Percentiles rank a stretch among this genome's conserved stretches.
phyloP scores from a whole-genome alignment of 441 rosid species.

The Aquilaria agallochum region DNA sequence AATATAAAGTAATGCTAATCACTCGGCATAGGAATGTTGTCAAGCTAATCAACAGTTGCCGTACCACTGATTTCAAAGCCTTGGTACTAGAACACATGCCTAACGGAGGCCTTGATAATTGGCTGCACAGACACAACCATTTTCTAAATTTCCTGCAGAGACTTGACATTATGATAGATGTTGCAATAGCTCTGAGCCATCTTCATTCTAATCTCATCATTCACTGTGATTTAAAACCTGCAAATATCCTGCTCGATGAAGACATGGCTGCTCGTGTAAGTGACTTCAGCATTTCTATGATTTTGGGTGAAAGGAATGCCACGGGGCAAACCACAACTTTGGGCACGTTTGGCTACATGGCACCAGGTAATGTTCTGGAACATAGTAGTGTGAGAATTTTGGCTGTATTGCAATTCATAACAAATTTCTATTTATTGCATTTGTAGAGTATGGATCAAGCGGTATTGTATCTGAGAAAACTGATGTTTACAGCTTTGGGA shows the following conservation, averaged over 20 bases:
- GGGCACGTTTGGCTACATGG: conserved; percentile 15
- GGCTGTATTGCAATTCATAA: neutral
- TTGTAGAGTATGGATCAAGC: conserved; percentile 1
- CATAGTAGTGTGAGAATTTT: neutral
- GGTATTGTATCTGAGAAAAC: conserved; percentile 4
- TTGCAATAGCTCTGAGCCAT: conserved; percentile 12
- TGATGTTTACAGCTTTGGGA: conserved; percentile 5
- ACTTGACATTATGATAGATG: conserved; percentile 14
- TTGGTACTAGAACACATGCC: conserved; percentile 14
- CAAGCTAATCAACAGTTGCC: conserved; percentile 12
- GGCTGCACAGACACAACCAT: conserved; percentile 10
- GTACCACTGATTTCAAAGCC: conserved; percentile 4
- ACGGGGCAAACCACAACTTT: conserved; percentile 2
- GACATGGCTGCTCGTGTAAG: conserved; percentile 20
- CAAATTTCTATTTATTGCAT: neutral
- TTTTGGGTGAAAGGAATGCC: conserved; percentile 2
- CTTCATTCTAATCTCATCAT: conserved; percentile 3
- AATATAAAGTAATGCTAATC: conserved; percentile 8
- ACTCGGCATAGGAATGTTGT: conserved; percentile 16
- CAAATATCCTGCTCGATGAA: conserved; percentile 17
- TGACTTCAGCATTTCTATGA: conserved; percentile 17
- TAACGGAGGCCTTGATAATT: conserved; percentile 16
- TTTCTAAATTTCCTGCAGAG: conserved; percentile 9
- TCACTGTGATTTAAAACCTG: conserved; percentile 22
- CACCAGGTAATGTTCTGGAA: conserved; percentile 16